phyloP scores from a whole-genome alignment of 2,329 filamentous ascomycete species.

The Fragosphaeria purpurea region DNA sequence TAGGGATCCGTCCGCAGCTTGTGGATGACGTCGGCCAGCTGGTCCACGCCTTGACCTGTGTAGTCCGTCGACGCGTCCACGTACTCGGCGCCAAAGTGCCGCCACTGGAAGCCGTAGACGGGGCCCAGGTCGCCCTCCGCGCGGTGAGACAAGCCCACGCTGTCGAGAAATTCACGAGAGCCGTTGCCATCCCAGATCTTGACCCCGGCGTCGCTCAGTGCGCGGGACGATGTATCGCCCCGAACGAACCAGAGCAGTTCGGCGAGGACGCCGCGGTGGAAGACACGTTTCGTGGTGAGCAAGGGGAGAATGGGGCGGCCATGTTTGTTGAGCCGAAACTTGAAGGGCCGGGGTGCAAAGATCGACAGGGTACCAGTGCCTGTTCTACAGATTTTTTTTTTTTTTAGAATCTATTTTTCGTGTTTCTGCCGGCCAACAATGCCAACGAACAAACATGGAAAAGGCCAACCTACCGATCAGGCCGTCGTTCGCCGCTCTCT shows the following conservation, averaged over 20 bases:
- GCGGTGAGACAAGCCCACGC: slow-evolving; percentile 68
- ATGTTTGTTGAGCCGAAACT: slow-evolving; percentile 66
- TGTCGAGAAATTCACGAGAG: slow-evolving; percentile 80
- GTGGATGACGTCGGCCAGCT: slow-evolving; percentile 79
- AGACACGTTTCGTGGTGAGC: slow-evolving; percentile 95
- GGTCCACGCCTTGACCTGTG: slow-evolving; percentile 79
- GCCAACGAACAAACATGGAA: background rate
- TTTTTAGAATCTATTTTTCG: background rate
- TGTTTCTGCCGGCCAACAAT: too few relatives aligned
- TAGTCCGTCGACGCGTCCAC: slow-evolving; percentile 72
- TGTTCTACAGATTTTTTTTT: slow-evolving; percentile 45
- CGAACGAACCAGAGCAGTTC: slow-evolving; percentile 95
- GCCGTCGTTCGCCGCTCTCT: slow-evolving; percentile 71
- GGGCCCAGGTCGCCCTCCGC: slow-evolving; percentile 85
- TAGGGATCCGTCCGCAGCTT: slow-evolving; percentile 79
- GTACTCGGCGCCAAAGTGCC: slow-evolving; percentile 92
- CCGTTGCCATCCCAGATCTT: slow-evolving; percentile 99
- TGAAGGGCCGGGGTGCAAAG: slow-evolving; percentile 77
- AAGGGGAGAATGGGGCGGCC: slow-evolving; percentile 70
- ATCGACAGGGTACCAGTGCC: slow-evolving; percentile 87
- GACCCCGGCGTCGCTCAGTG: slow-evolving; percentile 69
- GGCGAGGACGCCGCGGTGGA: slow-evolving; percentile 76
- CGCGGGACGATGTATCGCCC: slow-evolving; percentile 68
- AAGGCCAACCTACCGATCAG: slow-evolving; percentile 56
- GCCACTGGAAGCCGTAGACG: slow-evolving; percentile 98